Conservation (phyloP, 2,329 filamentous ascomycete genomes). For the Arthrinium phaeospermum region DNA sequence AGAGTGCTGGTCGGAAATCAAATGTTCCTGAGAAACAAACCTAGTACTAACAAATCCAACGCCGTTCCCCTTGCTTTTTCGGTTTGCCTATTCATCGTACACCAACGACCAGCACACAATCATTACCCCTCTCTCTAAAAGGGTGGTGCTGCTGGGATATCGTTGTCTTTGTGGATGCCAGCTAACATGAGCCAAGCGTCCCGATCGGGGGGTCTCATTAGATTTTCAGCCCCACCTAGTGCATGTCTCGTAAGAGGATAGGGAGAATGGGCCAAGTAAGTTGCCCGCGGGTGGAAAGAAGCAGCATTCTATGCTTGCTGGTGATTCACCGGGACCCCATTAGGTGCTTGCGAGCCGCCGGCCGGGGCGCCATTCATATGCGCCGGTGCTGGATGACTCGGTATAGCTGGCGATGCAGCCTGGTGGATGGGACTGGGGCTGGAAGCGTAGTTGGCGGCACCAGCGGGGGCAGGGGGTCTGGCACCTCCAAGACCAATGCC, state of each 20-base stretch:
- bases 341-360: conserved; percentile 1
- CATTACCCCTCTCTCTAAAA: neutral
- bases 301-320: conserved; percentile 20
- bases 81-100: conserved; percentile 7
- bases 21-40: conserved; percentile 16
- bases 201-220: neutral
- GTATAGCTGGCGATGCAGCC: conserved; percentile 28
- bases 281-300: conserved; percentile 1
- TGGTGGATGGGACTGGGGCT: conserved; percentile 36
- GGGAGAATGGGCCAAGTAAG: conserved; percentile 1
- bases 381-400: conserved; percentile 25
- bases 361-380: conserved; percentile 34
- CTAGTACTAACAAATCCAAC: conserved; percentile 4
- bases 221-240: neutral
- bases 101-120: conserved; percentile 3
- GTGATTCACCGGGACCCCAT: conserved; percentile 13
- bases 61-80: conserved; percentile 6
- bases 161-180: neutral
- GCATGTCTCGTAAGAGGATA: neutral
- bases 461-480: conserved; percentile 32
- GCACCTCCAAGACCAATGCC: conserved; percentile 38
- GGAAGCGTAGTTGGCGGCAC: conserved; percentile 30
- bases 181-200: neutral
- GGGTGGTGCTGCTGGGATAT: neutral
- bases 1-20: conserved; percentile 14